Conservation (phyloP, 2,329 filamentous ascomycete species). For the Rutstroemia sp. region DNA sequence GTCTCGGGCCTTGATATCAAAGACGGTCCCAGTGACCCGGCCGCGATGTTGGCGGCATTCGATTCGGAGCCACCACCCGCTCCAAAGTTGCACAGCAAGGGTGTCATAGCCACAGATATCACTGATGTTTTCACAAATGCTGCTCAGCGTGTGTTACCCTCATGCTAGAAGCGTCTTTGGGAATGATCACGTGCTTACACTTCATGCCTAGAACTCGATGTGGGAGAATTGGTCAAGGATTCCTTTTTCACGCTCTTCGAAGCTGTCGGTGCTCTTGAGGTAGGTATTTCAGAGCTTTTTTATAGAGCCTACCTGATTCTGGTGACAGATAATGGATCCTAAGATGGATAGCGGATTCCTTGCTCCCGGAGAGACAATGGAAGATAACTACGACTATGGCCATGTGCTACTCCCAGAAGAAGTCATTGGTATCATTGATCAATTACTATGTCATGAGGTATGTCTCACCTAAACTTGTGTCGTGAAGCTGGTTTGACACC, state of each 20-base stretch:
- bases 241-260: slow-evolving; percentile 90
- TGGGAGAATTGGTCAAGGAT: slow-evolving; percentile 89
- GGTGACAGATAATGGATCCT: slow-evolving; percentile 82
- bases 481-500: slow-evolving; percentile 2
- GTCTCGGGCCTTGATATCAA: slow-evolving; percentile 24
- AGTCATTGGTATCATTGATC: slow-evolving; percentile 88
- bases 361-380: slow-evolving; percentile 68
- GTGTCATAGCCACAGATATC: slow-evolving; percentile 50
- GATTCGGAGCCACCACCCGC: slow-evolving; percentile 23
- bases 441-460: slow-evolving; percentile 83
- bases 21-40: slow-evolving; percentile 17
- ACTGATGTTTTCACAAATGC: slow-evolving; percentile 48
- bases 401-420: slow-evolving; percentile 65
- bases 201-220: slow-evolving; percentile 52
- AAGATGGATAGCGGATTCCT: slow-evolving; percentile 97
- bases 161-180: not conserved
- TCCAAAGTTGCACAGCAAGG: slow-evolving; percentile 32
- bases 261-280: slow-evolving; percentile 80
- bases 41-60: slow-evolving; percentile 20
- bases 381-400: slow-evolving; percentile 73
- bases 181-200: slow-evolving; percentile 22
- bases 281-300: slow-evolving; percentile 26
- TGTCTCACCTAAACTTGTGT: not conserved
- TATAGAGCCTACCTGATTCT: not conserved
- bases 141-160: slow-evolving; percentile 39